Conservation (phyloP, 2,329 filamentous ascomycete species). For the Thyridium curvatum region DNA sequence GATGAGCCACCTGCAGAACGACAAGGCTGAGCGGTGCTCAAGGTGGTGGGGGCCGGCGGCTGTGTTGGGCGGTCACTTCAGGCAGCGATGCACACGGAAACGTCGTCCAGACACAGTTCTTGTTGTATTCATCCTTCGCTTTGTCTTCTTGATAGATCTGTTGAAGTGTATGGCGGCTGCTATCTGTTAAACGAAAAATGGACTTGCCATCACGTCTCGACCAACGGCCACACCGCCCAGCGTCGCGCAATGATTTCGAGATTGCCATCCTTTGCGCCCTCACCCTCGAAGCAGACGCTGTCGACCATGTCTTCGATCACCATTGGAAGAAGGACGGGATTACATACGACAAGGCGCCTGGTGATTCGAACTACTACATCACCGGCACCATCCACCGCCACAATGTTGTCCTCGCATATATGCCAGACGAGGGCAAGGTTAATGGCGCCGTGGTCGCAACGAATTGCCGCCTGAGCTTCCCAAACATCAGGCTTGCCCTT, state of each 20-base stretch:
- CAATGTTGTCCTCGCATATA: constrained; percentile 2
- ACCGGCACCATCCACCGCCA: constrained; percentile 6
- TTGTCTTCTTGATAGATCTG: too few species aligned
- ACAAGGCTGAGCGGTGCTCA: too few species aligned
- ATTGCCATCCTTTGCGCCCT: constrained; percentile 29
- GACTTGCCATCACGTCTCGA: too few species aligned
- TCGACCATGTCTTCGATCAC: constrained; percentile 18
- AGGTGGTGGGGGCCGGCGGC: too few species aligned
- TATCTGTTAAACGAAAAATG: too few species aligned
- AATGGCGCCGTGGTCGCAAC: constrained; percentile 5
- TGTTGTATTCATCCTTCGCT: too few species aligned
- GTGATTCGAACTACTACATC: constrained; percentile 21
- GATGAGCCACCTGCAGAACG: too few species aligned
- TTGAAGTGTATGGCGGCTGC: too few species aligned
- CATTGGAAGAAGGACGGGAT: constrained; percentile 16
- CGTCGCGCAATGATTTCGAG: constrained; percentile 16
- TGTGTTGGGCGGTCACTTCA: too few species aligned
- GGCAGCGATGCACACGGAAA: too few species aligned
- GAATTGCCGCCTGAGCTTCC: constrained; percentile 9
- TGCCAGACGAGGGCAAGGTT: constrained; percentile 10
- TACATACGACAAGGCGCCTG: constrained; percentile 14
- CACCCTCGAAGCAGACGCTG: constrained; percentile 20
- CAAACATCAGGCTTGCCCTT: constrained; percentile 11
- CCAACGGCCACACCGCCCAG: background rate
- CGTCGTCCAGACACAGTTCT: too few species aligned